Base-by-base conservation (phyloP, 345 rosid genomes). In the Salix purpurea region DNA sequence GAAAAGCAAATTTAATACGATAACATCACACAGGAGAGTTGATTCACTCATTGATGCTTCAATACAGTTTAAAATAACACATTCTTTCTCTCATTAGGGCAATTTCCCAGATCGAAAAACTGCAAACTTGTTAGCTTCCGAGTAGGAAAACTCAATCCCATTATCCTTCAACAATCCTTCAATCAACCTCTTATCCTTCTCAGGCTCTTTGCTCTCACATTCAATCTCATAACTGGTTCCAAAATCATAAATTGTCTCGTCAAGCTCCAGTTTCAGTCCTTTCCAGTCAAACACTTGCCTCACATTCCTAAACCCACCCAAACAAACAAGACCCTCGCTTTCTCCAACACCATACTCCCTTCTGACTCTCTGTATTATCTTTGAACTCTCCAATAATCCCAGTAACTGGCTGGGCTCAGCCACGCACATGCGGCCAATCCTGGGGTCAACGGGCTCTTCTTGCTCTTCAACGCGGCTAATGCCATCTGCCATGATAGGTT, bases 191-290 rank as follows among this genome's bases (percentile, higher is more conserved):
- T 77, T 77, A 54, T 74, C 78, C 44, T 60, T 77, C 52, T 70
- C 81, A 34, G 84, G 81, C 42, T 77, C 84, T 50, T 64, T 40
- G 24, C 75, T 81, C 62, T 81, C 84, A 70, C 84, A 81, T 56
- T 77, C 84, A 77, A 81, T 18, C 44, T 81, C 84, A 70, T 81
- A 65, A 69, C 81, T 30, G 4, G 50, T 70, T 15, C 84, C 81
- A 73, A 81, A 77, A 21, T 74, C 84, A 77, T 74, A 81, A 46
- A 69, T 36, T 10, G 78, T 77, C 70, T 81, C 84, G 65, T 77
- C 81, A n/a, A 77, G 32, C 75, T 81, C 84, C 65, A 77, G 21
- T 14, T 69, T 69, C 34, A 81, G 42, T 9, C 78, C 81, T 32
- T 56, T 77, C 84, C 78, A 77, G 23, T 61, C 69, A 69, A 77